These are phyloP conservation scores for Coemansia sp. DNA, from an alignment of 192 early-diverging fungal genomes.

Conservation along the genomic window DNA sequence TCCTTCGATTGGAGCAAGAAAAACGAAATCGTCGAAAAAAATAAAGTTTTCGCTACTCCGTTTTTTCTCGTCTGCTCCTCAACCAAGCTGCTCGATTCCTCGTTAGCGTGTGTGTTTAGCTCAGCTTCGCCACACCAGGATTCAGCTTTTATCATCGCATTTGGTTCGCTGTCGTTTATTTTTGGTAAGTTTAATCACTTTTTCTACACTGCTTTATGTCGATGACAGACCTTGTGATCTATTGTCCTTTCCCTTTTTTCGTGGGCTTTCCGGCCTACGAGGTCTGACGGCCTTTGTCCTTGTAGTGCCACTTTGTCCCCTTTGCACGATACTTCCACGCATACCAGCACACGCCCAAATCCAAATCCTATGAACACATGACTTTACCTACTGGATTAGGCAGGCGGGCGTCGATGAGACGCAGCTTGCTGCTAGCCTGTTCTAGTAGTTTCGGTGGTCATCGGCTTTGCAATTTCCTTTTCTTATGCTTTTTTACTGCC, in stretches of 20 bases:
- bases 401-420: background rate
- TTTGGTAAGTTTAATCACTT: background rate
- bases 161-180: slow-evolving; percentile 3
- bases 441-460: background rate
- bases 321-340: background rate
- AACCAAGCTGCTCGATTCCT: background rate
- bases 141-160: slow-evolving; percentile 4
- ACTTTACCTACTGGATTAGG: background rate
- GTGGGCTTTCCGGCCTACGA: background rate
- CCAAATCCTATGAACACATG: background rate
- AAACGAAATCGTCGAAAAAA: background rate
- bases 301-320: background rate
- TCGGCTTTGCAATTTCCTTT: background rate
- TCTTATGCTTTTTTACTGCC: background rate
- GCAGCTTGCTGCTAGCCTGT: background rate
- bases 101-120: background rate
- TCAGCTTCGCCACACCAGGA: background rate
- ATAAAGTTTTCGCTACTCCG: background rate
- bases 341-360: background rate
- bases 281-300: background rate
- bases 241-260: background rate
- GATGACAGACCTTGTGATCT: background rate
- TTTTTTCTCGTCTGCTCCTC: background rate
- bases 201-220: background rate
- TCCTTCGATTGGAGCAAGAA: background rate